Conservation (phyloP, 164 flowering plant species). For the Sedum album region DNA sequence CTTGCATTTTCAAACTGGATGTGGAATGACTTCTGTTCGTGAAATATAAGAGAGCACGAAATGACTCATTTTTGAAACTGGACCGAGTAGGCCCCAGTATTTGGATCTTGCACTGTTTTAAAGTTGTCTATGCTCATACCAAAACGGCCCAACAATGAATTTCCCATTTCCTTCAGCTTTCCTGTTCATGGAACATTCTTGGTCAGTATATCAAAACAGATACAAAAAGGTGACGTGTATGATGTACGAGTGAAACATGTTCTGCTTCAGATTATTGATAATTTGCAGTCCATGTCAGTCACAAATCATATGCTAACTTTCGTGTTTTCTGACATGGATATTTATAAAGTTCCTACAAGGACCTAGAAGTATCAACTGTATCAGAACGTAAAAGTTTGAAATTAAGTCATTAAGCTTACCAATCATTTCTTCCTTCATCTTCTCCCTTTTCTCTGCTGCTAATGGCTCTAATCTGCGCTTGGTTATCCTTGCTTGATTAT, state of each 20-base stretch:
- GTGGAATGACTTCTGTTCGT: neutral
- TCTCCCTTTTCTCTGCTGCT: constrained; percentile 83
- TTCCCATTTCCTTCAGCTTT: constrained; percentile 89
- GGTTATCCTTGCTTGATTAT: constrained; percentile 36
- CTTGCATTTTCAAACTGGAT: neutral
- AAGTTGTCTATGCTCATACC: constrained; percentile 97
- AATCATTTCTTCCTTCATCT: constrained; percentile 91
- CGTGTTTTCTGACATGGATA: neutral
- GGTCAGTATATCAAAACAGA: neutral
- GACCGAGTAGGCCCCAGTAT: constrained; percentile 80
- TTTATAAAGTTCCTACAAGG: neutral
- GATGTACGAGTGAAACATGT: neutral
- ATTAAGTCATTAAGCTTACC: neutral
- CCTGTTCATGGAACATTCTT: constrained; percentile 29
- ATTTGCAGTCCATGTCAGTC: neutral
- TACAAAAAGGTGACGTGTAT: neutral
- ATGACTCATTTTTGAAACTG: constrained; percentile 50
- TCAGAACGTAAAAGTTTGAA: too few relatives aligned
- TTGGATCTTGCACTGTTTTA: constrained; percentile 93
- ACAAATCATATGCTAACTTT: neutral
- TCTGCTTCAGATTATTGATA: neutral
- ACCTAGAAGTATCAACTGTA: neutral
- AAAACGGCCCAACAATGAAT: constrained; percentile 74
- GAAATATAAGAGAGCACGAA: neutral
- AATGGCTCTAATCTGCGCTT: constrained; percentile 62